A percentile compares a stretch with the other conserved stretches of the same genome.
Conservation (phyloP, 352 stramenopile genomes). For the Globisporangium lucens region DNA sequence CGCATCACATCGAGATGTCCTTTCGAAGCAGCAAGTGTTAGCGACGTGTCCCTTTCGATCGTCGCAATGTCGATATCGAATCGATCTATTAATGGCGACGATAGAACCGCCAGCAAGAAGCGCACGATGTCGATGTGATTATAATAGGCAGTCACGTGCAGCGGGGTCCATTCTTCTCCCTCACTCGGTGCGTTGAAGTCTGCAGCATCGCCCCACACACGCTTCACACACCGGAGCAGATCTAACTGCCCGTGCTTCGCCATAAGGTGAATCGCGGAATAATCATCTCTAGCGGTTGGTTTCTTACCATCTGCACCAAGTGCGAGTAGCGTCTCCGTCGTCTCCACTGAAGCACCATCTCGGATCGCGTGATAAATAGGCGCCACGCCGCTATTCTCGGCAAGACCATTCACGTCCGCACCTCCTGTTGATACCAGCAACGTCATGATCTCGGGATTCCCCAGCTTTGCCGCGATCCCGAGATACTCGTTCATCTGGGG, state of each 20-base stretch:
- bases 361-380: neutral
- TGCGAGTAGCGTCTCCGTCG: neutral
- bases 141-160: neutral
- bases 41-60: neutral
- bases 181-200: neutral
- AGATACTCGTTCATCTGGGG: neutral
- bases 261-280: constrained; percentile 3
- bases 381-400: neutral
- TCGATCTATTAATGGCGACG: neutral
- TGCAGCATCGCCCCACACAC: neutral
- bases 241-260: neutral
- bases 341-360: neutral
- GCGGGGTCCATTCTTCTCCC: neutral
- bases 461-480: neutral
- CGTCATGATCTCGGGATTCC: neutral
- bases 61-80: neutral
- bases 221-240: neutral
- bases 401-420: neutral
- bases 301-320: neutral
- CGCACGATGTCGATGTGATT: neutral
- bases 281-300: neutral
- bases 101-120: neutral
- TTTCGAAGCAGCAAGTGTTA: neutral
- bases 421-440: neutral
- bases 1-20: neutral